Evolutionary conservation across 257 asterid species (phyloP).

Genomic region (Petunia axillaris): DNA sequence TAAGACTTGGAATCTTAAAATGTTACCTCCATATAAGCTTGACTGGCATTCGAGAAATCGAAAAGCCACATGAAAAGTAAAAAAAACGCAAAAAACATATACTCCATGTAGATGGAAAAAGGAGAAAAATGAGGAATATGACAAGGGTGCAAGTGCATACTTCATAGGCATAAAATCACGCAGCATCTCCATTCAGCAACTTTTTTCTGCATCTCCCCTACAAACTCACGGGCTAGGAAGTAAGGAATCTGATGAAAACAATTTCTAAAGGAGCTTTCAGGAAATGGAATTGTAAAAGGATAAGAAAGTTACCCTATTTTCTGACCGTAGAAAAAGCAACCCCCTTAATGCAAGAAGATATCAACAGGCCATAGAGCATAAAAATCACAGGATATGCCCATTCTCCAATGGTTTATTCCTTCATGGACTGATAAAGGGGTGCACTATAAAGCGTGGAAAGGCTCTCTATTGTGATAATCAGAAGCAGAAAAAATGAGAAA

Average conservation of each 20-base stretch:
- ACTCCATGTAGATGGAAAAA: not conserved
- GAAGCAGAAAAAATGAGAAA: too few species aligned
- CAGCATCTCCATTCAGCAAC: not conserved
- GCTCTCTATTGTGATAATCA: not conserved
- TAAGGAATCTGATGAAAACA: constrained; percentile 27
- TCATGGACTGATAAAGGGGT: constrained; percentile 3
- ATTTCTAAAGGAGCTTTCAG: constrained; percentile 12
- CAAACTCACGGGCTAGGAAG: constrained; percentile 28
- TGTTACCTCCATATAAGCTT: not conserved
- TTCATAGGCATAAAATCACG: constrained; percentile 2
- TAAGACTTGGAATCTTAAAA: not conserved
- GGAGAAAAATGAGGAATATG: constrained; percentile 25
- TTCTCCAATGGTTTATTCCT: constrained; percentile 43
- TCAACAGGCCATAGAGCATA: constrained; percentile 2
- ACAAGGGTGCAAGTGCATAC: constrained; percentile 12
- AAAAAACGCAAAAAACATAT: not conserved
- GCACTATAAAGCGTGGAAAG: constrained; percentile 9
- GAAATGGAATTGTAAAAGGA: constrained; percentile 13
- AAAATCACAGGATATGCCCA: constrained; percentile 42
- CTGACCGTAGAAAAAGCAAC: not conserved
- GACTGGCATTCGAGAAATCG: not conserved
- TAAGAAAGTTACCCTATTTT: constrained; percentile 31
- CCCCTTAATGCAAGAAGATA: not conserved
- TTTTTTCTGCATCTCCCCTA: constrained; percentile 23
- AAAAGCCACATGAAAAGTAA: not conserved